Evolutionary conservation across 129 eudicot genomes (phyloP).

Genomic region (Gnaphalium uliginosum): DNA sequence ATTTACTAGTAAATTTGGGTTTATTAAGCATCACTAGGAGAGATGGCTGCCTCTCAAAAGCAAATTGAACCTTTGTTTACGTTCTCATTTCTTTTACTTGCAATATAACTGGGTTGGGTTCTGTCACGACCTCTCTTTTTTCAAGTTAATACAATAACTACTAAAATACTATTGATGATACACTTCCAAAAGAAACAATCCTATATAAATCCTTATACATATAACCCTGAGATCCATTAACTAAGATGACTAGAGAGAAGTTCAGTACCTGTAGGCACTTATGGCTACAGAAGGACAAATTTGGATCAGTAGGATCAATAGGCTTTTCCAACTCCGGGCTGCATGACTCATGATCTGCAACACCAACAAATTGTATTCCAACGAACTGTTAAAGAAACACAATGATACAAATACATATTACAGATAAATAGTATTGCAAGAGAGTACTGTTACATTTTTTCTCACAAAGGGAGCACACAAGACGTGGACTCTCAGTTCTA

Average conservation of each 20-base stretch:
- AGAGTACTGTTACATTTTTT: conserved; percentile 58
- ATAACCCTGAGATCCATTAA: conserved; percentile 9
- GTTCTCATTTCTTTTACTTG: background rate
- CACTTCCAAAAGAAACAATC: background rate
- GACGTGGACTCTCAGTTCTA: conserved; percentile 33
- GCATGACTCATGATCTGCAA: conserved; percentile 75
- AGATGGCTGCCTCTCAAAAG: background rate
- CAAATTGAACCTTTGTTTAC: background rate
- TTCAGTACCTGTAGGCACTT: conserved; percentile 68
- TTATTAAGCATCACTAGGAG: background rate
- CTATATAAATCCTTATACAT: background rate
- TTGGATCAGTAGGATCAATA: conserved; percentile 34
- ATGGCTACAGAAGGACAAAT: conserved; percentile 52
- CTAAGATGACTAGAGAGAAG: conserved; percentile 17
- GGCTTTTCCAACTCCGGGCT: conserved; percentile 38
- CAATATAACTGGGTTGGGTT: background rate
- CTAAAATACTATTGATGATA: background rate
- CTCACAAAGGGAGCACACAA: conserved; percentile 60
- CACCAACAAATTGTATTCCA: conserved; percentile 22
- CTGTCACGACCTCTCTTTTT: conserved; percentile 3
- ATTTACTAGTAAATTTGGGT: background rate
- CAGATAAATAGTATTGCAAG: background rate
- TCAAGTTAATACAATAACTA: background rate
- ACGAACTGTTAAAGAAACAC: conserved; percentile 1
- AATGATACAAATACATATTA: conserved; percentile 7